These are phyloP conservation scores for Lentinula guzmanii DNA, from an alignment of 768 basidiomycete species.

Conservation along the genomic window DNA sequence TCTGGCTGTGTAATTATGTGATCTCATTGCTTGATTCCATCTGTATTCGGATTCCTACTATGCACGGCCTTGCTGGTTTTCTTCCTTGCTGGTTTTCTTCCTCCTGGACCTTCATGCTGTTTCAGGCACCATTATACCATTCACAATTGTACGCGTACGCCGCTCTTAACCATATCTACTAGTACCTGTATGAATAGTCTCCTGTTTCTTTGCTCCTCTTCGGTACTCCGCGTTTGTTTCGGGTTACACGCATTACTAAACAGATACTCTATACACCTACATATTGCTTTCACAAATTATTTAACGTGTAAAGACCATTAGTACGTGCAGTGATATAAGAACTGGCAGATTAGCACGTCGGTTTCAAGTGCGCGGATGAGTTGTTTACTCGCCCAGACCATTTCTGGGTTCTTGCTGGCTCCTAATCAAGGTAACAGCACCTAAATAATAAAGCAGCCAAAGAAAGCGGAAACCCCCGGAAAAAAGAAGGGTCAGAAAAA, in stretches of 20 bases:
- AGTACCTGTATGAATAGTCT: constrained; percentile 1
- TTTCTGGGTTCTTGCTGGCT: too few relatives aligned
- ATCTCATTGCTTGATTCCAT: neutral
- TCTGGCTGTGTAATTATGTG: constrained; percentile 47
- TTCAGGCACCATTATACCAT: neutral
- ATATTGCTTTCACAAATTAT: neutral
- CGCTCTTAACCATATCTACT: neutral
- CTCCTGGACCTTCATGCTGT: neutral
- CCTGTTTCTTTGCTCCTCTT: neutral
- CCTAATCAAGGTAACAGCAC: too few relatives aligned
- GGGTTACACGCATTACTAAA: neutral
- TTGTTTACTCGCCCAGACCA: too few relatives aligned
- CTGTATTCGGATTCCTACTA: neutral
- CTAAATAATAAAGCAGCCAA: too few relatives aligned
- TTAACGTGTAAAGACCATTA: too few relatives aligned
- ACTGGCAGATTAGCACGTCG: too few relatives aligned
- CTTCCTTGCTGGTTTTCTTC: neutral
- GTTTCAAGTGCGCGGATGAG: too few relatives aligned
- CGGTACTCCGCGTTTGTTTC: neutral
- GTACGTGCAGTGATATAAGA: too few relatives aligned
- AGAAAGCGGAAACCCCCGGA: too few relatives aligned
- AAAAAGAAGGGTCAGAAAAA: too few relatives aligned
- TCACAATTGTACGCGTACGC: neutral
- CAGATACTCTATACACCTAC: neutral
- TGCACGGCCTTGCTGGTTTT: neutral